Evolutionary conservation across 2,329 filamentous ascomycete species (phyloP).

Genomic region (Nothophoma quercina): DNA sequence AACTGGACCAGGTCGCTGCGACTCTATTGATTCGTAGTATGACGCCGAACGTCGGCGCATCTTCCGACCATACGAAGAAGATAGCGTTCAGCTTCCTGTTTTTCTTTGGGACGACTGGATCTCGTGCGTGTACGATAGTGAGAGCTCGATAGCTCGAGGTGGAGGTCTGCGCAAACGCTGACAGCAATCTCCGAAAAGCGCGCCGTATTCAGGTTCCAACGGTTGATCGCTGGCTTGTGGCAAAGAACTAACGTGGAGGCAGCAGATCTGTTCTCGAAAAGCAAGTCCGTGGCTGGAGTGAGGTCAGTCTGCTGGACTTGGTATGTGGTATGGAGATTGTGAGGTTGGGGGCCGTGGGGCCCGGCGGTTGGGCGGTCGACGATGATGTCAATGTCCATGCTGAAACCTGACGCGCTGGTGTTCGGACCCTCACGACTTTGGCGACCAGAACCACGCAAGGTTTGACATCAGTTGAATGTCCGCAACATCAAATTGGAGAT

Average conservation of each 20-base stretch:
- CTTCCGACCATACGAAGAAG: neutral
- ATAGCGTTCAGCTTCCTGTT: constrained; percentile 1
- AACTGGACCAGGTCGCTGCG: constrained; percentile 15
- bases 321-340: constrained; percentile 10
- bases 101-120: neutral
- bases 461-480: constrained; percentile 18
- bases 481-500: constrained; percentile 15
- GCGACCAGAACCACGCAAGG: constrained; percentile 20
- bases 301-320: neutral
- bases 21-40: constrained; percentile 24
- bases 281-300: neutral
- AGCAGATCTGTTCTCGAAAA: neutral
- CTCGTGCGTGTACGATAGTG: constrained; percentile 1
- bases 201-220: neutral
- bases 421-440: constrained; percentile 17
- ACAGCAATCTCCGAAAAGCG: neutral
- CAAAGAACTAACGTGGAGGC: neutral
- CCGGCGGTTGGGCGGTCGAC: constrained; percentile 15
- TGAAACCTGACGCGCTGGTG: constrained; percentile 32
- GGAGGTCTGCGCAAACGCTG: neutral
- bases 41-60: constrained; percentile 11
- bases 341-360: constrained; percentile 11
- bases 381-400: constrained; percentile 19
- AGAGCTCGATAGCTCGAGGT: neutral
- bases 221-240: neutral